Percentiles rank a stretch among this genome's conserved stretches.
phyloP scores from a whole-genome alignment of 345 rosid species.

The Eucalyptus sp. region DNA sequence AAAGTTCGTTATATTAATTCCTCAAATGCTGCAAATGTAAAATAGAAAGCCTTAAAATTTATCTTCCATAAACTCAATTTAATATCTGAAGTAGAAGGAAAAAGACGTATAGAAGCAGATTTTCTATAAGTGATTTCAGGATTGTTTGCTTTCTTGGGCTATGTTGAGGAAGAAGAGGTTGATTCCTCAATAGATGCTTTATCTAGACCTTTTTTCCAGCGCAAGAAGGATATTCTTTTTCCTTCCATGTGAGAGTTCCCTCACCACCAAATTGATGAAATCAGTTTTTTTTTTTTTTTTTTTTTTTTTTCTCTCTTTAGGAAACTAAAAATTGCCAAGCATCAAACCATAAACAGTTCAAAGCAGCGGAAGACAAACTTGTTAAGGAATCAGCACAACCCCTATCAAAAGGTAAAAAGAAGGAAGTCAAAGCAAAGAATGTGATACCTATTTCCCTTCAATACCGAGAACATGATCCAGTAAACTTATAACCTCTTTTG shows the following conservation, averaged over 20 bases:
- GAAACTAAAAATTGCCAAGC: neutral
- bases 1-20: slow-evolving; percentile 50
- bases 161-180: neutral
- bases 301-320: neutral
- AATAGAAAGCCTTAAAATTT: neutral
- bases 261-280: neutral
- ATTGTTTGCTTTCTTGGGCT: neutral
- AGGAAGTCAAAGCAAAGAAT: neutral
- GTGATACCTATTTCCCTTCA: neutral
- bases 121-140: neutral
- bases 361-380: neutral
- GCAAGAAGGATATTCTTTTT: neutral
- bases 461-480: neutral
- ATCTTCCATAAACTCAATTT: neutral
- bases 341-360: neutral
- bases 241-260: neutral
- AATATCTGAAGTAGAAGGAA: neutral
- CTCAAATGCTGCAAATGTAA: slow-evolving; percentile 59
- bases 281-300: neutral
- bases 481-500: slow-evolving; percentile 58
- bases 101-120: neutral
- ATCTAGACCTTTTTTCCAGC: neutral
- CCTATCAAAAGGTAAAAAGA: neutral
- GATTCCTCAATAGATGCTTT: neutral
- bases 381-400: neutral